Evolutionary conservation across 2,329 filamentous ascomycete genomes (phyloP).

Genomic region (Pseudogymnoascus sp.): DNA sequence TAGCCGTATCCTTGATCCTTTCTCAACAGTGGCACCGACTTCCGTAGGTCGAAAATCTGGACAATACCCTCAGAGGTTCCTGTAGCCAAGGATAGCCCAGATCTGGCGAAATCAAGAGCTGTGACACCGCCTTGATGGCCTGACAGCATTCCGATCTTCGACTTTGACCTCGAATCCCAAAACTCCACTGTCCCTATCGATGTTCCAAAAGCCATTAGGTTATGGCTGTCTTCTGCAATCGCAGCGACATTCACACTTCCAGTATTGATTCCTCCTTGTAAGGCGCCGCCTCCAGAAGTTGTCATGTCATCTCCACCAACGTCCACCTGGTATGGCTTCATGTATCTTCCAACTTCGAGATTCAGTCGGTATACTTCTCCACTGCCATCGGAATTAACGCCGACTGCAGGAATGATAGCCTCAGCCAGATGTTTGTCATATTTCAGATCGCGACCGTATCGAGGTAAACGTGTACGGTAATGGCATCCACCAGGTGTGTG

Average conservation of each 20-base stretch:
- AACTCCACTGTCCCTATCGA: conserved; percentile 94
- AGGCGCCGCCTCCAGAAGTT: conserved; percentile 57
- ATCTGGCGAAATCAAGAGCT: conserved; percentile 75
- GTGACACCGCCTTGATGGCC: conserved; percentile 69
- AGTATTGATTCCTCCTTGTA: conserved; percentile 80
- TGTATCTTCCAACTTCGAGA: conserved; percentile 83
- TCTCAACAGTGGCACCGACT: conserved; percentile 73
- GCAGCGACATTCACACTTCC: conserved; percentile 83
- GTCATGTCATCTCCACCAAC: conserved; percentile 74
- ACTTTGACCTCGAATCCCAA: conserved; percentile 83
- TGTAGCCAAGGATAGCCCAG: conserved; percentile 76
- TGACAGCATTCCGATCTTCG: conserved; percentile 69
- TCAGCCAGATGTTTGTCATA: conserved; percentile 81
- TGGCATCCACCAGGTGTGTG: conserved; percentile 85
- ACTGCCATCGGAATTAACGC: conserved; percentile 74
- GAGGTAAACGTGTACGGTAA: conserved; percentile 79
- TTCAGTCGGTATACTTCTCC: conserved; percentile 93
- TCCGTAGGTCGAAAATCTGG: conserved; percentile 85
- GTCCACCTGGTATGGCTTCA: conserved; percentile 88
- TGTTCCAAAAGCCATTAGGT: conserved; percentile 86
- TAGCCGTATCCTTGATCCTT: conserved; percentile 97
- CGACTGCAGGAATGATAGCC: conserved; percentile 78
- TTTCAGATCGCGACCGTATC: conserved; percentile 83
- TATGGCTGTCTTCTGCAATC: conserved; percentile 82
- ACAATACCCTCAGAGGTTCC: conserved; percentile 85